Percentiles rank a stretch among this genome's conserved stretches.
Conservation (phyloP, 2,329 filamentous ascomycete genomes). For the Trichoderma koningii region DNA sequence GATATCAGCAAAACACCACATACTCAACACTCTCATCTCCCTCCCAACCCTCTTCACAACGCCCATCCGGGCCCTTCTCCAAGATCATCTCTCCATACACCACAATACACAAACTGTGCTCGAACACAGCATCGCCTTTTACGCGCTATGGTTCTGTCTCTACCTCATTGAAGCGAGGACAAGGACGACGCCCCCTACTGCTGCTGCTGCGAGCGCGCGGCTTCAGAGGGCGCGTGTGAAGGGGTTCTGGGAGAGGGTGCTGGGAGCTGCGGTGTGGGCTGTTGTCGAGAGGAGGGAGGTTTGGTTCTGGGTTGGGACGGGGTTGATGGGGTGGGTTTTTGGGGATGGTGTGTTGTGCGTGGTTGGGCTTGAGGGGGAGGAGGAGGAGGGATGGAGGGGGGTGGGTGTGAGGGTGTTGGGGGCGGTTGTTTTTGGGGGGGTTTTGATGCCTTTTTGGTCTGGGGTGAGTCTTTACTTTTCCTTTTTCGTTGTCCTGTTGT, state of each 20-base stretch:
- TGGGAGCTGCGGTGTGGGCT: no score
- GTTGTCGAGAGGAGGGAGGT: background rate
- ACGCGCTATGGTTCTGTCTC: constrained; percentile 1
- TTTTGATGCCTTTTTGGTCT: constrained; percentile 31
- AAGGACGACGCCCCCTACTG: background rate
- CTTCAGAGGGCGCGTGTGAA: background rate
- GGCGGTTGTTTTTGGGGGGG: constrained; percentile 30
- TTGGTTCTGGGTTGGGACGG: background rate
- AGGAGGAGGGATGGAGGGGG: background rate
- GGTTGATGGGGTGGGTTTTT: constrained; percentile 9
- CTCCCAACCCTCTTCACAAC: background rate
- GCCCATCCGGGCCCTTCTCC: background rate
- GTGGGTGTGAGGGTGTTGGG: constrained; percentile 28
- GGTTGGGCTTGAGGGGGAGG: background rate
- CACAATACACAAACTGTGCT: background rate
- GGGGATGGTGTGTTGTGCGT: constrained; percentile 21
- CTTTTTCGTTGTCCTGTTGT: background rate
- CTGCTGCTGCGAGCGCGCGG: background rate
- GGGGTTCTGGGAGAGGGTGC: background rate
- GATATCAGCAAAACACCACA: background rate
- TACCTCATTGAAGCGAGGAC: background rate
- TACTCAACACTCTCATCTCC: background rate
- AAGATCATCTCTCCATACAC: background rate
- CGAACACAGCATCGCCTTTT: background rate
- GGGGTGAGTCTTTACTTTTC: constrained; percentile 27